phyloP scores from a whole-genome alignment of 2,329 filamentous ascomycete genomes.

The Lasiodiplodia hormozganensis region DNA sequence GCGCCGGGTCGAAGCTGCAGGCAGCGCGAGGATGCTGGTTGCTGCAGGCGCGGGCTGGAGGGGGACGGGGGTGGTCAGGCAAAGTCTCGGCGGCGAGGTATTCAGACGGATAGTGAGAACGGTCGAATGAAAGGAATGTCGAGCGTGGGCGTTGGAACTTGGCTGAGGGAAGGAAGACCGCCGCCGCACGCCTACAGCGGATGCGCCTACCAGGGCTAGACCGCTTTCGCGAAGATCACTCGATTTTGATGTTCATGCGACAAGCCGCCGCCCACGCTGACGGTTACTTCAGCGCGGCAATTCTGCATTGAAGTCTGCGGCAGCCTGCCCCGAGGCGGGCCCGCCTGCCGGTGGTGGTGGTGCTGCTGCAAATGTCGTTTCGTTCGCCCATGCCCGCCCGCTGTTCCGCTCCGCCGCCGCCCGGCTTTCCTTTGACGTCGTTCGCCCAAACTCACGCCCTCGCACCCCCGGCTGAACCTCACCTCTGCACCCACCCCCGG shows the following conservation, averaged over 20 bases:
- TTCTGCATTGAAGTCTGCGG: slow-evolving; percentile 5
- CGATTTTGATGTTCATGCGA: slow-evolving; percentile 28
- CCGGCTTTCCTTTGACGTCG: slow-evolving; percentile 14
- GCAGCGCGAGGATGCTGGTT: slow-evolving; percentile 22
- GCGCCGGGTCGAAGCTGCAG: slow-evolving; percentile 19
- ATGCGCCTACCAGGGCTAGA: slow-evolving; percentile 22
- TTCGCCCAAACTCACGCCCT: slow-evolving; percentile 8
- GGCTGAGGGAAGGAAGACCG: slow-evolving; percentile 24
- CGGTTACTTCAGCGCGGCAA: slow-evolving; percentile 2
- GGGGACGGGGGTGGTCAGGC: not conserved
- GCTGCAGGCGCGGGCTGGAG: slow-evolving; percentile 17
- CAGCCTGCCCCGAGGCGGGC: not conserved
- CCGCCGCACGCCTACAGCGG: slow-evolving; percentile 24
- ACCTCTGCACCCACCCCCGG: not conserved
- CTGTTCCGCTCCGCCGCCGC: slow-evolving; percentile 14
- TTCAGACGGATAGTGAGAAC: slow-evolving; percentile 1
- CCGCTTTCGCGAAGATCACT: slow-evolving; percentile 27
- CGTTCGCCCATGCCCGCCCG: slow-evolving; percentile 7
- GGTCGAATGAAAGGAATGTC: slow-evolving; percentile 29
- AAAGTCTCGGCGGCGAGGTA: not conserved
- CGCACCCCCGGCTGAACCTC: not conserved
- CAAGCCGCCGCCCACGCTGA: slow-evolving; percentile 15
- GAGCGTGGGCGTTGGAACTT: slow-evolving; percentile 24
- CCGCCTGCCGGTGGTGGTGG: slow-evolving; percentile 3
- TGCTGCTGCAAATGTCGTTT: slow-evolving; percentile 28